These are phyloP conservation scores for Carex arenaria DNA, from an alignment of 202 grass and related monocot species.

Conservation along the genomic window DNA sequence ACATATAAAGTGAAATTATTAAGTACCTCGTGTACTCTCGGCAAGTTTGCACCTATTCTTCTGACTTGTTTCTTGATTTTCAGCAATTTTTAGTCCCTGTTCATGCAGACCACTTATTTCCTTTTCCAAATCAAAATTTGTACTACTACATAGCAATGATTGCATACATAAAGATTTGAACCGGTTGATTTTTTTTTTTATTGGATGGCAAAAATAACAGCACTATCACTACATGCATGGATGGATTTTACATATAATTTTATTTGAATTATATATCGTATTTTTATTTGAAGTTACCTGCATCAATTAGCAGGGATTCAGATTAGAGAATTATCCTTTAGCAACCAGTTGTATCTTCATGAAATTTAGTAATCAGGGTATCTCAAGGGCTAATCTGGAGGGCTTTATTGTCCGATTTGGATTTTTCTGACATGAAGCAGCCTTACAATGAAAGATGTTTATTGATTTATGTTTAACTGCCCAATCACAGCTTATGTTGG, in stretches of 20 bases:
- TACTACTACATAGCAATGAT: too few species aligned
- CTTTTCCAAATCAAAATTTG: slow-evolving; percentile 98
- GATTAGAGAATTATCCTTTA: slow-evolving; percentile 1
- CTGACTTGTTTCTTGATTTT: slow-evolving; percentile 98
- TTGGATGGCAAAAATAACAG: too few species aligned
- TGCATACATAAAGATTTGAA: too few species aligned
- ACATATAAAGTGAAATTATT: not conserved
- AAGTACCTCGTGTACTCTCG: slow-evolving; percentile 66
- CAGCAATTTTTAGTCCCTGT: too few species aligned
- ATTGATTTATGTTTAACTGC: not conserved
- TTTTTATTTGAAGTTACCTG: not conserved
- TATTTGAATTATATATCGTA: too few species aligned
- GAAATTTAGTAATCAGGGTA: not conserved
- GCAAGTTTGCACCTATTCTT: slow-evolving; percentile 97
- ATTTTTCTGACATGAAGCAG: not conserved
- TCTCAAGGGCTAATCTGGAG: too few species aligned
- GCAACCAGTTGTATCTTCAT: not conserved
- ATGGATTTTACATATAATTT: too few species aligned
- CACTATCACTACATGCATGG: too few species aligned
- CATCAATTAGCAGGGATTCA: not conserved
- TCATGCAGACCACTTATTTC: slow-evolving; percentile 95
- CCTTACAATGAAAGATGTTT: not conserved
- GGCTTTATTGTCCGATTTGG: not conserved
- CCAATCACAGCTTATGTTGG: not conserved
- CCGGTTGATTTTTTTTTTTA: too few species aligned